These are phyloP conservation scores for Colletotrichum cuscutae DNA, from an alignment of 2,329 filamentous ascomycete species.

Conservation along the genomic window DNA sequence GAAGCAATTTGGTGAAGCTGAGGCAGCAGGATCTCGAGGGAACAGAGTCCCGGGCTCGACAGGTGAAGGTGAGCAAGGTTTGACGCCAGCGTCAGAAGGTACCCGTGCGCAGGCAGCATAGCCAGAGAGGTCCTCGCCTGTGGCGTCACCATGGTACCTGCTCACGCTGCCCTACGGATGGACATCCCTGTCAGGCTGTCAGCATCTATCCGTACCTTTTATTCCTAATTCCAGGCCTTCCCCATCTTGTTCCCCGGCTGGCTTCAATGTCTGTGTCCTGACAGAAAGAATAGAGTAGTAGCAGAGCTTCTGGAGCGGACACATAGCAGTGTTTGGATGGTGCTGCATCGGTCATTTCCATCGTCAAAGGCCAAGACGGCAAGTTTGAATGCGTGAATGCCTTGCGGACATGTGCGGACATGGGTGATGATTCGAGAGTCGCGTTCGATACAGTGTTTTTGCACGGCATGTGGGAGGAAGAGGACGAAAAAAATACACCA, in stretches of 20 bases:
- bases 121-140: conserved; percentile 1
- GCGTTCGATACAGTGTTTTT: neutral
- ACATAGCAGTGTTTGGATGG: neutral
- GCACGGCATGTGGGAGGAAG: conserved; percentile 21
- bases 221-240: neutral
- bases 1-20: neutral
- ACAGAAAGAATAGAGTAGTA: too few species aligned
- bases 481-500: neutral
- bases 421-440: conserved; percentile 25
- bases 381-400: neutral
- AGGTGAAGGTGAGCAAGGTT: conserved; percentile 17
- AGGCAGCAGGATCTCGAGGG: neutral
- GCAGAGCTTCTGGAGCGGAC: too few species aligned
- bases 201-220: neutral
- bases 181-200: conserved; percentile 12
- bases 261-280: neutral
- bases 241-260: neutral
- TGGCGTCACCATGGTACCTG: conserved; percentile 7
- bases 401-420: conserved; percentile 18
- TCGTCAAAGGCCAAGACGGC: conserved; percentile 13
- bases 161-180: conserved; percentile 11
- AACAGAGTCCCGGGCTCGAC: neutral
- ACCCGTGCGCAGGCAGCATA: conserved; percentile 27
- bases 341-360: conserved; percentile 23
- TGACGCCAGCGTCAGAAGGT: conserved; percentile 33